A percentile compares a stretch with the other conserved stretches of the same genome.
Conservation (phyloP, 1,284 basidiomycete species). For the Ustilago loliicola region DNA sequence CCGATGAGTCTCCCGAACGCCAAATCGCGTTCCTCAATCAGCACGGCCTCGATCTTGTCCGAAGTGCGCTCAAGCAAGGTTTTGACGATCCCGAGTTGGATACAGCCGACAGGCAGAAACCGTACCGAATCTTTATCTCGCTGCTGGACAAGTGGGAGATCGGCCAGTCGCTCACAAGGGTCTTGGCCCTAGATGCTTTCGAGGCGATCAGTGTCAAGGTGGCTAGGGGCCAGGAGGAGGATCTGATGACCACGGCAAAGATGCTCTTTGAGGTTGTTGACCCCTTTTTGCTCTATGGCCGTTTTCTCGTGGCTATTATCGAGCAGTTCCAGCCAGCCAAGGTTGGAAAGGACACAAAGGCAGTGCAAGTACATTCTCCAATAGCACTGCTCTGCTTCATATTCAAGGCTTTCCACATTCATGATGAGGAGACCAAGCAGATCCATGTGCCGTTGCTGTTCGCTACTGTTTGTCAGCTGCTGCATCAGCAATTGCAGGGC, state of each 20-base stretch:
- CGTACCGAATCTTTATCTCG: constrained; percentile 95
- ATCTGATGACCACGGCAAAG: constrained; percentile 86
- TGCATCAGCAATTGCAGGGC: constrained; percentile 20
- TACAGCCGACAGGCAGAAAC: constrained; percentile 79
- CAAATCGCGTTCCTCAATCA: constrained; percentile 55
- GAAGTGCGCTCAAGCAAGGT: constrained; percentile 48
- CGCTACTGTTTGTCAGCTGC: constrained; percentile 37
- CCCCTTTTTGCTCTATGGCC: constrained; percentile 86
- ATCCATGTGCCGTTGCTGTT: constrained; percentile 79
- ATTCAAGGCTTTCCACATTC: constrained; percentile 78
- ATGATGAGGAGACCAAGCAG: constrained; percentile 84
- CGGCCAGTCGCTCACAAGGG: constrained; percentile 83
- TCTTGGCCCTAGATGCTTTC: constrained; percentile 83
- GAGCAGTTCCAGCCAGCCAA: constrained; percentile 71
- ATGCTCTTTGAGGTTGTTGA: constrained; percentile 94
- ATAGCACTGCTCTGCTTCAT: constrained; percentile 76
- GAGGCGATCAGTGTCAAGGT: constrained; percentile 75
- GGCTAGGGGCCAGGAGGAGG: constrained; percentile 76
- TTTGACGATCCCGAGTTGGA: constrained; percentile 71
- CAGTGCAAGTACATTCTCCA: constrained; percentile 20
- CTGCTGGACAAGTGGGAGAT: constrained; percentile 97
- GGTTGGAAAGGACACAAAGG: constrained; percentile 41
- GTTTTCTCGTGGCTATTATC: constrained; percentile 75
- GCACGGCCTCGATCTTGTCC: constrained; percentile 51
- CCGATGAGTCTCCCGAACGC: constrained; percentile 78